Percentiles rank a stretch among this genome's conserved stretches.
Conservation (phyloP, 495 filamentous ascomycete species). For the Talaromyces nanjingensis region DNA sequence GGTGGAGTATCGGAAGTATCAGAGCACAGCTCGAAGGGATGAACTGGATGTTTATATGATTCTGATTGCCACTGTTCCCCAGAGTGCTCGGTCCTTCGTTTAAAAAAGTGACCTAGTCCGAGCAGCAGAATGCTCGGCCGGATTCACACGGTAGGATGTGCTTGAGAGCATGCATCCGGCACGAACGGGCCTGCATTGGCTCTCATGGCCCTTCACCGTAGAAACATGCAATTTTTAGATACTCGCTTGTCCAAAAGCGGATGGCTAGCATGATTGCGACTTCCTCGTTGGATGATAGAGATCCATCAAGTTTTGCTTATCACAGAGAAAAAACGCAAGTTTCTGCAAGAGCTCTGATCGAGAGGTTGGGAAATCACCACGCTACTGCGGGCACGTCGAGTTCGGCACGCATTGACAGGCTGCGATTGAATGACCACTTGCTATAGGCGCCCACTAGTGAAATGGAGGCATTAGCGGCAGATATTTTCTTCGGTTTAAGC, state of each 20-base stretch:
- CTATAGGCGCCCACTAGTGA: background rate
- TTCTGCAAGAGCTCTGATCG: background rate
- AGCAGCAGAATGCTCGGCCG: background rate
- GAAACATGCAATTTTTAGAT: conserved; percentile 30
- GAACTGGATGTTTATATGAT: conserved; percentile 5
- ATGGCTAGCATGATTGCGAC: background rate
- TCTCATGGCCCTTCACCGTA: background rate
- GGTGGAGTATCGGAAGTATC: too few relatives aligned
- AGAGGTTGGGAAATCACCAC: conserved; percentile 8
- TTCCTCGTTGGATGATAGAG: background rate
- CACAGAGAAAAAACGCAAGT: background rate
- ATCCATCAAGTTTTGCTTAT: background rate
- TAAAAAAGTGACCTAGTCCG: background rate
- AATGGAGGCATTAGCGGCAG: background rate
- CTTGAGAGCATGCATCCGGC: background rate
- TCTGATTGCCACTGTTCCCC: background rate
- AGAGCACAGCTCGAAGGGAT: background rate
- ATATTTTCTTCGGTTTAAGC: background rate
- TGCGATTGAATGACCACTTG: background rate
- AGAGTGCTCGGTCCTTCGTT: background rate
- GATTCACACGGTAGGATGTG: conserved; percentile 7
- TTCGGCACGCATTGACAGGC: conserved; percentile 9
- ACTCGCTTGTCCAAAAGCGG: background rate
- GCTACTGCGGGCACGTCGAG: conserved; percentile 14
- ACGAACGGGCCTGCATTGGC: background rate